A percentile compares a stretch with the other conserved stretches of the same genome.
Conservation (phyloP, 352 stramenopile species). For the Peronospora tabacina region DNA sequence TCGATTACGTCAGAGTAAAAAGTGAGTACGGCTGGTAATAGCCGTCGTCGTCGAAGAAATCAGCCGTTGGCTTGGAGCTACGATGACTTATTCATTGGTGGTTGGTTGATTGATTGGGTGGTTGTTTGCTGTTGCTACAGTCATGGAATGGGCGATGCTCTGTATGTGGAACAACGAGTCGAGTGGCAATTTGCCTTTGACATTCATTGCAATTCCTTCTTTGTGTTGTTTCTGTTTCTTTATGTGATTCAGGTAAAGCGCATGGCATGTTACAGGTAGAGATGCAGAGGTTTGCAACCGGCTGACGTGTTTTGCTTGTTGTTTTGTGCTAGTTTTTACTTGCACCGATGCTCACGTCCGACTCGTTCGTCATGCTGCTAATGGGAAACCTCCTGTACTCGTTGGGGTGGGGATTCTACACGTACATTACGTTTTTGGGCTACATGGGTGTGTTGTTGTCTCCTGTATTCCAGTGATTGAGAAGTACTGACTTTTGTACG, state of each 20-base stretch:
- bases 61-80: background rate
- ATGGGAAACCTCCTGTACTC: constrained; percentile 93
- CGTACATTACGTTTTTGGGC: constrained; percentile 97
- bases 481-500: background rate
- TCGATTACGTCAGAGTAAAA: constrained; percentile 51
- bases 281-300: background rate
- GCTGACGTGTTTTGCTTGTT: background rate
- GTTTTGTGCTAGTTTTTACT: constrained; percentile 88
- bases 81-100: too few species aligned
- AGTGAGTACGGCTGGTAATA: constrained; percentile 35
- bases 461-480: background rate
- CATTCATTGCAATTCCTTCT: constrained; percentile 99
- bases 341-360: constrained; percentile 87
- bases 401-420: constrained; percentile 91
- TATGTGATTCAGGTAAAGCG: constrained; percentile 86
- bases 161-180: constrained; percentile 94
- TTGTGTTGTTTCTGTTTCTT: constrained; percentile 93
- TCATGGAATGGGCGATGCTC: constrained; percentile 61
- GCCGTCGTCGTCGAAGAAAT: too few species aligned
- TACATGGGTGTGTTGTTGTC: constrained; percentile 77
- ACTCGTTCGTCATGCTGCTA: constrained; percentile 86
- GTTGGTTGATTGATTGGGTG: background rate
- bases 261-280: background rate
- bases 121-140: constrained; percentile 16
- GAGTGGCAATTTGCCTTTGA: constrained; percentile 99